Evolutionary conservation across 345 rosid genomes (phyloP).

Genomic region (Aurinia saxatilis): DNA sequence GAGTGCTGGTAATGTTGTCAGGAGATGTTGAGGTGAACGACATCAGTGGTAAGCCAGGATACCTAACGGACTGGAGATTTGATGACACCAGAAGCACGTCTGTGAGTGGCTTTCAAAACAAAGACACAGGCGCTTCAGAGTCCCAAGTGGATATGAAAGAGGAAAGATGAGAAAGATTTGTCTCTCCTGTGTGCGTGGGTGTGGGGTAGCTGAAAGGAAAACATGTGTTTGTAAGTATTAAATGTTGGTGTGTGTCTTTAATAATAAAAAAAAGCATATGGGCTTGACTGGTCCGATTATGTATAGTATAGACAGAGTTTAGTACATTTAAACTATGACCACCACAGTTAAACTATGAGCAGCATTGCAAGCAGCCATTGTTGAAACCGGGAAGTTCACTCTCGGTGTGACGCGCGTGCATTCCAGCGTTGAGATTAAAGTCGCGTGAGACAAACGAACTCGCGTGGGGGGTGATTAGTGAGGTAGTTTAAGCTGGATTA

Average conservation of each 20-base stretch:
- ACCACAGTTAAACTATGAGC: too few species aligned
- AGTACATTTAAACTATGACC: too few species aligned
- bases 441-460: background rate
- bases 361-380: too few species aligned
- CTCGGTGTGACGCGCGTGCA: too few species aligned
- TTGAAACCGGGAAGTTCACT: too few species aligned
- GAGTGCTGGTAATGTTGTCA: conserved; percentile 54
- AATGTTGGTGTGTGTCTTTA: background rate
- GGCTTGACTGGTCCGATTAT: too few species aligned
- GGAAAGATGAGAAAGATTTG: conserved; percentile 15
- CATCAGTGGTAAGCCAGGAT: conserved; percentile 38
- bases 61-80: conserved; percentile 52
- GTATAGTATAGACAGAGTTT: too few species aligned
- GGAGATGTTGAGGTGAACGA: conserved; percentile 56
- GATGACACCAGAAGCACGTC: conserved; percentile 32
- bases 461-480: background rate
- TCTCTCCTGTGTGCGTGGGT: background rate
- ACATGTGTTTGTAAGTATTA: too few species aligned
- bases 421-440: too few species aligned
- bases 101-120: conserved; percentile 2
- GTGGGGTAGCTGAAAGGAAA: background rate
- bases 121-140: background rate
- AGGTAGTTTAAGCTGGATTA: background rate
- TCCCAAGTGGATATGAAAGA: background rate
- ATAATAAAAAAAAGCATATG: background rate